Percentiles rank a stretch among this genome's conserved stretches.
These are phyloP conservation scores for Globisporangium spiculum DNA, from an alignment of 352 stramenopile species.

Conservation along the genomic window DNA sequence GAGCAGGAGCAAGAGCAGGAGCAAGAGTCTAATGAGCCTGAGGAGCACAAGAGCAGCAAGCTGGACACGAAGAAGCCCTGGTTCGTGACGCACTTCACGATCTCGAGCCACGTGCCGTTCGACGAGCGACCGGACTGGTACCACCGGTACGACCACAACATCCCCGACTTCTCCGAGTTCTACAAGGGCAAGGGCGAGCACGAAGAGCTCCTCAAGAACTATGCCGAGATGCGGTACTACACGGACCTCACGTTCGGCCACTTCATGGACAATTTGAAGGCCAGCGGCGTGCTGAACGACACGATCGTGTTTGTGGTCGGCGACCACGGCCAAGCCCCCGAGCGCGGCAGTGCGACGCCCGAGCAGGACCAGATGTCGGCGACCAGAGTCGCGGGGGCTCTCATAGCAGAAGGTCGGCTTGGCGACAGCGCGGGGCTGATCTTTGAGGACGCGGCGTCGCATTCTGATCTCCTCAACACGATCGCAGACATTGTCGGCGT, in stretches of 20 bases:
- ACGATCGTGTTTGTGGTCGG: constrained; percentile 63
- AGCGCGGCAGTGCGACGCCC: constrained; percentile 39
- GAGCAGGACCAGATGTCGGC: constrained; percentile 48
- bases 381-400: constrained; percentile 40
- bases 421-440: constrained; percentile 30
- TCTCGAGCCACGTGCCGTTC: constrained; percentile 71
- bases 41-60: constrained; percentile 16
- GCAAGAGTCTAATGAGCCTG: constrained; percentile 7
- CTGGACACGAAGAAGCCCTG: constrained; percentile 32
- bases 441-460: constrained; percentile 38
- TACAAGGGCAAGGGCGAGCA: constrained; percentile 39
- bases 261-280: constrained; percentile 58
- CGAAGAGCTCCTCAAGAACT: constrained; percentile 47
- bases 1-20: not conserved
- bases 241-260: constrained; percentile 50
- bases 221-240: constrained; percentile 68
- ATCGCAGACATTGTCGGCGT: constrained; percentile 65
- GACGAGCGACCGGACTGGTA: constrained; percentile 62
- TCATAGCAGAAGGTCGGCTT: constrained; percentile 60
- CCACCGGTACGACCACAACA: constrained; percentile 33
- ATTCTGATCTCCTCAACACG: constrained; percentile 68
- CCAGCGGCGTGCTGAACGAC: constrained; percentile 52
- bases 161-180: constrained; percentile 42
- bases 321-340: constrained; percentile 63
- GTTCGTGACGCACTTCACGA: constrained; percentile 70